A percentile compares a stretch with the other conserved stretches of the same genome.
Conservation (phyloP, 768 basidiomycete species). For the Floccularia luteovirens region DNA sequence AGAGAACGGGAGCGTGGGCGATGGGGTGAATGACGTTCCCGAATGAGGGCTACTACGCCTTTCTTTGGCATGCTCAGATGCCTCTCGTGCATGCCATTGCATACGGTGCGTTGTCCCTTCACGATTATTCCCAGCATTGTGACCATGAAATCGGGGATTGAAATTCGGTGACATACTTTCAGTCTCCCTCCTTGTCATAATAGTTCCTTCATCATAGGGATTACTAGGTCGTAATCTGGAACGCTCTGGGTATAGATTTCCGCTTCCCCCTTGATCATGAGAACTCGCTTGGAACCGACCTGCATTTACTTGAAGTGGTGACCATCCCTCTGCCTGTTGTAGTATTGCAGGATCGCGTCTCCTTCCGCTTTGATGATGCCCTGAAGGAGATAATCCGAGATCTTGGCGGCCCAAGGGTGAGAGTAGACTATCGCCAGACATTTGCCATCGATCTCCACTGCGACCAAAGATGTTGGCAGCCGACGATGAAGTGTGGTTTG, state of each 20-base stretch:
- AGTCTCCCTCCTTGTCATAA: constrained; percentile 21
- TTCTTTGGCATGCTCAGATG: constrained; percentile 22
- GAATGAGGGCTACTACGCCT: constrained; percentile 20
- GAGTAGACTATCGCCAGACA: constrained; percentile 18
- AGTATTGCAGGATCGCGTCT: constrained; percentile 20
- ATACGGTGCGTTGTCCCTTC: constrained; percentile 28
- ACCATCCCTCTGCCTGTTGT: constrained; percentile 26
- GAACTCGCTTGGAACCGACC: constrained; percentile 30
- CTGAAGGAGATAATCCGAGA: constrained; percentile 13
- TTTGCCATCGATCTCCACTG: constrained; percentile 20
- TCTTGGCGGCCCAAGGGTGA: constrained; percentile 19
- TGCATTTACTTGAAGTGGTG: constrained; percentile 25
- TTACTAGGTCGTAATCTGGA: constrained; percentile 27
- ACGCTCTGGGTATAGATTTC: constrained; percentile 25
- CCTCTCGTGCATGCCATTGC: constrained; percentile 29
- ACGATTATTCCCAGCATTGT: constrained; percentile 13
- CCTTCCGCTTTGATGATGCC: constrained; percentile 17
- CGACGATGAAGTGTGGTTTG: constrained; percentile 13
- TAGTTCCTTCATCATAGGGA: constrained; percentile 22
- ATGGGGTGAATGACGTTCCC: constrained; percentile 23
- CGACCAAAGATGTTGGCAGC: constrained; percentile 19
- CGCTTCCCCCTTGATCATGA: constrained; percentile 19
- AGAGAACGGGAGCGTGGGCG: constrained; percentile 27
- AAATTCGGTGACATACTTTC: constrained; percentile 16
- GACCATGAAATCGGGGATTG: constrained; percentile 17